A percentile compares a stretch with the other conserved stretches of the same genome.
Conservation (phyloP, 352 stramenopile genomes). For the Pythium biforme region DNA sequence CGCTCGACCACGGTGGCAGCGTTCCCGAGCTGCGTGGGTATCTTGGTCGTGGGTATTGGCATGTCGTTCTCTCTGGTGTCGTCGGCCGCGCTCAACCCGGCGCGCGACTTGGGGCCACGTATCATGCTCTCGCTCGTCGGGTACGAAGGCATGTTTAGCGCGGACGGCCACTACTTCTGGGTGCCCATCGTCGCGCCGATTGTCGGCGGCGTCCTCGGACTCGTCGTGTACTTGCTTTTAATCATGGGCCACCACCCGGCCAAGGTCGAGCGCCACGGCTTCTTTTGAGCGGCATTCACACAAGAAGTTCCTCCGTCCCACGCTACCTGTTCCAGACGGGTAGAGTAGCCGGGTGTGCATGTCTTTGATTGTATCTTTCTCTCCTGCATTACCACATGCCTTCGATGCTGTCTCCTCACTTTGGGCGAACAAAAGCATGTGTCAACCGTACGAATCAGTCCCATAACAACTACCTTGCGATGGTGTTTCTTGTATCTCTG, state of each 20-base stretch:
- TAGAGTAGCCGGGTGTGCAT: too few relatives aligned
- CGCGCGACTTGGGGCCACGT: slow-evolving; percentile 38
- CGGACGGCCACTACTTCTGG: slow-evolving; percentile 37
- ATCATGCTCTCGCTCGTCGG: slow-evolving; percentile 32
- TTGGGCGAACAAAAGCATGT: too few relatives aligned
- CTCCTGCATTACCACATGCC: too few relatives aligned
- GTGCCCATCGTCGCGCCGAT: slow-evolving; percentile 36
- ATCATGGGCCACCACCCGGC: slow-evolving; percentile 39
- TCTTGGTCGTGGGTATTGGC: slow-evolving; percentile 30
- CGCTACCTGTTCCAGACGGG: too few relatives aligned
- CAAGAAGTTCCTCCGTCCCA: too few relatives aligned
- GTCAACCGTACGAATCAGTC: too few relatives aligned
- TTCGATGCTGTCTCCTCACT: too few relatives aligned
- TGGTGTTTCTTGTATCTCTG: too few relatives aligned
- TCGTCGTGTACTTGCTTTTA: slow-evolving; percentile 28
- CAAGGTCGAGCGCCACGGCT: slow-evolving; percentile 25
- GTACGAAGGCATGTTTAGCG: slow-evolving; percentile 32
- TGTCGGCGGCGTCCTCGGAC: slow-evolving; percentile 28
- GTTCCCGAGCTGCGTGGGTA: slow-evolving; percentile 28
- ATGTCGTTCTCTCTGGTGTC: slow-evolving; percentile 37
- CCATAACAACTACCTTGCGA: too few relatives aligned
- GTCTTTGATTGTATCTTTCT: too few relatives aligned
- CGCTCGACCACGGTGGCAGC: slow-evolving; percentile 25
- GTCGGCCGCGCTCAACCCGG: slow-evolving; percentile 36
- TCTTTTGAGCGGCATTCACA: slow-evolving; percentile 25